phyloP scores from a whole-genome alignment of 1,284 basidiomycete species.

The Termitomyces sp. region DNA sequence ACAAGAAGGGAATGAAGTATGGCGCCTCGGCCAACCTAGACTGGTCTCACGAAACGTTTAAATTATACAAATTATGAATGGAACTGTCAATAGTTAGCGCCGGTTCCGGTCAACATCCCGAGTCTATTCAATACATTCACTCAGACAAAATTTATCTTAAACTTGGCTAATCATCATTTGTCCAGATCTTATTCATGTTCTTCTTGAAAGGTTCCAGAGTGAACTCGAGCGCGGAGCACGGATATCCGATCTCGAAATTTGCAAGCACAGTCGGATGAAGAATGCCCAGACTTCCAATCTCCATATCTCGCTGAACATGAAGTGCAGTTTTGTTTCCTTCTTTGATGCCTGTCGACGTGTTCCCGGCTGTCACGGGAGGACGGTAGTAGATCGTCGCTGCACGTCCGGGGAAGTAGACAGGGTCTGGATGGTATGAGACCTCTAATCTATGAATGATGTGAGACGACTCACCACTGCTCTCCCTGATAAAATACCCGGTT shows the following conservation, averaged over 20 bases:
- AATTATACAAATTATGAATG: not conserved
- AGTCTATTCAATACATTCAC: slow-evolving; percentile 13
- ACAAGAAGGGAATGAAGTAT: slow-evolving; percentile 16
- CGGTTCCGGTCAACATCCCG: not conserved
- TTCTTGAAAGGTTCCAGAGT: slow-evolving; percentile 91
- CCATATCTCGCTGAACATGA: slow-evolving; percentile 46
- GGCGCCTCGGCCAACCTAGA: not conserved
- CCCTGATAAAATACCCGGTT: slow-evolving; percentile 90
- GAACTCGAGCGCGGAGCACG: slow-evolving; percentile 96
- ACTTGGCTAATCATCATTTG: slow-evolving; percentile 36
- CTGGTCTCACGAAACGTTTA: not conserved
- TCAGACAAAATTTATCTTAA: not conserved
- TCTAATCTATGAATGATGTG: not conserved
- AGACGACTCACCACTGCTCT: slow-evolving; percentile 67
- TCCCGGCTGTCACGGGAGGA: slow-evolving; percentile 32
- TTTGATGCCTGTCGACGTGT: slow-evolving; percentile 24
- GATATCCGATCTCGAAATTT: slow-evolving; percentile 91
- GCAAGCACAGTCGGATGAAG: slow-evolving; percentile 88
- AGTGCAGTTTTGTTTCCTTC: slow-evolving; percentile 33
- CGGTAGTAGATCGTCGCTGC: slow-evolving; percentile 90
- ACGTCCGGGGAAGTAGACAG: slow-evolving; percentile 92
- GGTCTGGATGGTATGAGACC: slow-evolving; percentile 44
- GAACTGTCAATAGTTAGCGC: not conserved
- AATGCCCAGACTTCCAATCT: slow-evolving; percentile 83
- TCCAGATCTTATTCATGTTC: slow-evolving; percentile 47